phyloP scores from a whole-genome alignment of 148 eudicot genomes.

The Limonium bicolor region DNA sequence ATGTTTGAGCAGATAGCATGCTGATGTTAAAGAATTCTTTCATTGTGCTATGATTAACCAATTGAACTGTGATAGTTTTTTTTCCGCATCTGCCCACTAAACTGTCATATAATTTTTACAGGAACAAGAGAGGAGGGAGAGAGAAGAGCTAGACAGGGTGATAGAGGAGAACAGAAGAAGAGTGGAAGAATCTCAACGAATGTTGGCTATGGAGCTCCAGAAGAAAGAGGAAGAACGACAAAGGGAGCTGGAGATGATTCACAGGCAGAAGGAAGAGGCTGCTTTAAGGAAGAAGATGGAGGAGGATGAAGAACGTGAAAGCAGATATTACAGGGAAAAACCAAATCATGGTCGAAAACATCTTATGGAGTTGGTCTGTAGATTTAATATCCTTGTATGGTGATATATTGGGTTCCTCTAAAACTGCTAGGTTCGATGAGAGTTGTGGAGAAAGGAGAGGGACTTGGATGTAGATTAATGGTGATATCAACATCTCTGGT shows the following conservation, averaged over 20 bases:
- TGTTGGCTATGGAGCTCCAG: constrained; percentile 70
- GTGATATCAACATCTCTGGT: too few relatives aligned
- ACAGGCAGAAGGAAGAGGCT: constrained; percentile 92
- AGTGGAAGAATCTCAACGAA: constrained; percentile 88
- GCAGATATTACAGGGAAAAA: constrained; percentile 22
- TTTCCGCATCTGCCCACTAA: background rate
- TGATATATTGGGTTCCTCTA: too few relatives aligned
- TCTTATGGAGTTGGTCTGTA: constrained; percentile 25
- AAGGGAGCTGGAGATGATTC: constrained; percentile 74
- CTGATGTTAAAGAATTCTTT: too few relatives aligned
- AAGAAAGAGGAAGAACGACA: constrained; percentile 76
- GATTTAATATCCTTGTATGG: background rate
- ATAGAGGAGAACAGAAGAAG: constrained; percentile 86
- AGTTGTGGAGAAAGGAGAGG: too few relatives aligned
- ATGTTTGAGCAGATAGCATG: too few relatives aligned
- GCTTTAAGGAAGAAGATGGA: constrained; percentile 84
- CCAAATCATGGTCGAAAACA: constrained; percentile 21
- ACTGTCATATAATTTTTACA: constrained; percentile 7
- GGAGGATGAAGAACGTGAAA: constrained; percentile 79
- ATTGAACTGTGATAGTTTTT: background rate
- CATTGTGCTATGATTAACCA: background rate
- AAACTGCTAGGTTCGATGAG: too few relatives aligned
- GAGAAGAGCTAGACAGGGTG: constrained; percentile 97
- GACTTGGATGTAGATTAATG: too few relatives aligned
- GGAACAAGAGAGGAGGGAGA: constrained; percentile 92